Evolutionary conservation across 192 early-diverging fungal genomes (phyloP).

Genomic region (Bifiguratus adelaidae): DNA sequence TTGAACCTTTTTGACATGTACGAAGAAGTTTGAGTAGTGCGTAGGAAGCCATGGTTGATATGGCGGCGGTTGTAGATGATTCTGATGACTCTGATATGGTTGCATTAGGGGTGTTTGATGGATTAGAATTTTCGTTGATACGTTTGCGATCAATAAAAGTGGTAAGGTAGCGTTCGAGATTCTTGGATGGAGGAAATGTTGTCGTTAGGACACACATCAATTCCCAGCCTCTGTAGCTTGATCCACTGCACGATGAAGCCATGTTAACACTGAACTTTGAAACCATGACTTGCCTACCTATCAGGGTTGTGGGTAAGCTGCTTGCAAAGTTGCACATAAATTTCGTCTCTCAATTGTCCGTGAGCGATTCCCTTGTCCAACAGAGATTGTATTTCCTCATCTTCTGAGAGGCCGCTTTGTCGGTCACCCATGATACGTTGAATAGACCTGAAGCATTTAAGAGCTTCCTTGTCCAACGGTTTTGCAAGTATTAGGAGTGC

Average conservation of each 20-base stretch:
- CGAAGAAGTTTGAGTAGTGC: too few species aligned
- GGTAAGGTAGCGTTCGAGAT: conserved; percentile 75
- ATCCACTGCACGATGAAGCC: too few species aligned
- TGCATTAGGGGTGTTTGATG: too few species aligned
- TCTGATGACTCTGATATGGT: too few species aligned
- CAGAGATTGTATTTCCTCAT: conserved; percentile 63
- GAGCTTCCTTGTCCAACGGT: conserved; percentile 76
- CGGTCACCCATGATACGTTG: conserved; percentile 79
- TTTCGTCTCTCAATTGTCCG: conserved; percentile 82
- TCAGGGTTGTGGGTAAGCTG: conserved; percentile 72
- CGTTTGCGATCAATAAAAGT: too few species aligned
- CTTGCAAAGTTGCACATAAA: conserved; percentile 90
- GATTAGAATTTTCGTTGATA: too few species aligned
- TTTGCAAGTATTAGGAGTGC: conserved; percentile 80
- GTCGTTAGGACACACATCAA: conserved; percentile 72
- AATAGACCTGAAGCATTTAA: conserved; percentile 74
- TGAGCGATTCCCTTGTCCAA: conserved; percentile 66
- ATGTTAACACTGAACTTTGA: too few species aligned
- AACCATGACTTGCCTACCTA: too few species aligned
- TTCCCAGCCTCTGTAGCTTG: too few species aligned
- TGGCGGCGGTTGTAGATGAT: too few species aligned
- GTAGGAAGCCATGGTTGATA: too few species aligned
- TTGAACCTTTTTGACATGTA: conserved; percentile 65
- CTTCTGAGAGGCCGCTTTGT: conserved; percentile 18
- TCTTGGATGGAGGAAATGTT: conserved; percentile 86